Conservation (phyloP, 2,329 filamentous ascomycete genomes). For the Colletotrichum theobromicola region DNA sequence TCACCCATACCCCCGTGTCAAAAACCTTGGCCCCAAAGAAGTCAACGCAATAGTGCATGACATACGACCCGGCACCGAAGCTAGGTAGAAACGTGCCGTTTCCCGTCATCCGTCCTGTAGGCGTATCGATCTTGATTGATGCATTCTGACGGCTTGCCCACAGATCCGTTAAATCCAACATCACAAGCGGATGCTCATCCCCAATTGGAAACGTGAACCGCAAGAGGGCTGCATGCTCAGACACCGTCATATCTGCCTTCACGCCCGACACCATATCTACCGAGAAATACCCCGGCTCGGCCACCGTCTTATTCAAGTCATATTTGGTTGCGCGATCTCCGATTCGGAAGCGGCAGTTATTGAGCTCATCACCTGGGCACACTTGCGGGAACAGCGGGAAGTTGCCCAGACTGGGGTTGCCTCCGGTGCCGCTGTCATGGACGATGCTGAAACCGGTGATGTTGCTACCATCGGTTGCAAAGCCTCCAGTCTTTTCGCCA, state of each 20-base stretch:
- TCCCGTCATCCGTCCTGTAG: constrained; percentile 59
- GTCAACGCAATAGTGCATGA: constrained; percentile 65
- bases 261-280: constrained; percentile 60
- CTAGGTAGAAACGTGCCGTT: constrained; percentile 64
- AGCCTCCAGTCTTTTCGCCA: constrained; percentile 49
- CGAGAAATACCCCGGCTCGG: constrained; percentile 61
- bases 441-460: constrained; percentile 56
- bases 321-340: constrained; percentile 46
- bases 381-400: constrained; percentile 51
- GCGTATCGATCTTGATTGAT: constrained; percentile 55
- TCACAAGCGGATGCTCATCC: constrained; percentile 51
- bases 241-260: constrained; percentile 63
- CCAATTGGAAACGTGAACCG: constrained; percentile 58
- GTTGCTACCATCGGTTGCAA: constrained; percentile 49
- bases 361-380: constrained; percentile 51
- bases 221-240: constrained; percentile 67
- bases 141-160: constrained; percentile 40
- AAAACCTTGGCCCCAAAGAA: constrained; percentile 50
- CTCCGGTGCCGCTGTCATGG: constrained; percentile 43
- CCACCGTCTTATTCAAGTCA: constrained; percentile 45
- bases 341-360: constrained; percentile 60
- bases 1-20: constrained; percentile 43
- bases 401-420: constrained; percentile 43
- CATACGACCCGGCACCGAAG: constrained; percentile 65
- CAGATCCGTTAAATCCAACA: constrained; percentile 67